phyloP scores from a whole-genome alignment of 306 rosid genomes.

The Fagus sylvatica region DNA sequence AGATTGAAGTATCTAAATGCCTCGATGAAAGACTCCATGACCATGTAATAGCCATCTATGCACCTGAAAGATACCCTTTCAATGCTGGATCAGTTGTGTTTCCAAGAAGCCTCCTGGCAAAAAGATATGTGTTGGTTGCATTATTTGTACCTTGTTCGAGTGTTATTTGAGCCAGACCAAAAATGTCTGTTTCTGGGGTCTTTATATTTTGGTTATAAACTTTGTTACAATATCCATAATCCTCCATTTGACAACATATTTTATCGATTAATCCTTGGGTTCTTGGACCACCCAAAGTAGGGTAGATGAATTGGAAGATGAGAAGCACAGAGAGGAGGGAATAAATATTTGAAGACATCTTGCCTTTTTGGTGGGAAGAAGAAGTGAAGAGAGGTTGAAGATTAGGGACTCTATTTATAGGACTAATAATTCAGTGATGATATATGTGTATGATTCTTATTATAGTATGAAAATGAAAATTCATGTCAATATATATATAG shows the following conservation, averaged over 20 bases:
- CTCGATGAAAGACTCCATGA: constrained; percentile 1
- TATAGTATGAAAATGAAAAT: no score
- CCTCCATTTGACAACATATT: constrained; percentile 25
- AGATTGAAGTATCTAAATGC: background rate
- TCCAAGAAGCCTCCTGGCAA: background rate
- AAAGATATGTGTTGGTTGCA: constrained; percentile 13
- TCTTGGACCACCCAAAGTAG: background rate
- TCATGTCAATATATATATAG: no score
- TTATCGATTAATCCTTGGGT: constrained; percentile 14
- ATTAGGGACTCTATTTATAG: no score
- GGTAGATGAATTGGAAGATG: background rate
- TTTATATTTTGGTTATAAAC: constrained; percentile 17
- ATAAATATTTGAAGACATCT: background rate
- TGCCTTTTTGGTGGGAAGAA: no score
- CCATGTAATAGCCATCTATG: background rate
- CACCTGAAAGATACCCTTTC: background rate
- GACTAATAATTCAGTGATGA: no score
- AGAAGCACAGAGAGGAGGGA: background rate
- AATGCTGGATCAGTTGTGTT: background rate
- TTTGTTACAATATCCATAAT: constrained; percentile 31
- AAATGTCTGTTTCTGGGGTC: constrained; percentile 1
- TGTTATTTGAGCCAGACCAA: constrained; percentile 27
- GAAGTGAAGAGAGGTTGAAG: no score
- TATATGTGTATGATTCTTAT: no score
- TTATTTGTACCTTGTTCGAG: constrained; percentile 2